A percentile compares a stretch with the other conserved stretches of the same genome.
phyloP scores from a whole-genome alignment of 192 early-diverging fungal species.

The Mortierella claussenii region DNA sequence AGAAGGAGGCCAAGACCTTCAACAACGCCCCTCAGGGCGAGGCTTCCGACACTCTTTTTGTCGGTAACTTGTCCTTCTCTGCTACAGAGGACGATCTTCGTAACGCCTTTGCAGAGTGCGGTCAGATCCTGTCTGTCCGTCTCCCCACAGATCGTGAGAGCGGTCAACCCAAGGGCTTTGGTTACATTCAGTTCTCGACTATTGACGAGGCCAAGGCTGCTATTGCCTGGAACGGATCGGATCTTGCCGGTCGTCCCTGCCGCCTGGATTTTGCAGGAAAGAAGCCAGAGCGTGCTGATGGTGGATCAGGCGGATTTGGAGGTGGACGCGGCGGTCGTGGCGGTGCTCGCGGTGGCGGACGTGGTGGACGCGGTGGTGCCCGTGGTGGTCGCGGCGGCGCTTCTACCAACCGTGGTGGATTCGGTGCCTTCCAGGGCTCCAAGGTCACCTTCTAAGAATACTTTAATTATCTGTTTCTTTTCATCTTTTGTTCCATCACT shows the following conservation, averaged over 20 bases:
- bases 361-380: constrained; percentile 53
- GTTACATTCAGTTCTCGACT: constrained; percentile 88
- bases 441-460: constrained; percentile 50
- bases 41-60: constrained; percentile 79
- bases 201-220: constrained; percentile 78
- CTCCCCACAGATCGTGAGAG: constrained; percentile 83
- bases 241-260: constrained; percentile 83
- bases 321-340: constrained; percentile 22
- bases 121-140: constrained; percentile 70
- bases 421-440: constrained; percentile 53
- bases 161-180: constrained; percentile 84
- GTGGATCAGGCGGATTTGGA: constrained; percentile 50
- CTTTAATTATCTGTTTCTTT: background rate
- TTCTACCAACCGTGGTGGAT: constrained; percentile 64
- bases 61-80: constrained; percentile 81
- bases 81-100: constrained; percentile 66
- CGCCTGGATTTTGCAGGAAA: constrained; percentile 85
- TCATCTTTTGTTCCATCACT: background rate
- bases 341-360: constrained; percentile 45
- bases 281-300: constrained; percentile 51
- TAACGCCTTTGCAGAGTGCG: constrained; percentile 69
- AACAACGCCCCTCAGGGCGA: constrained; percentile 59
- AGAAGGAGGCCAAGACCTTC: constrained; percentile 44
- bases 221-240: constrained; percentile 79
- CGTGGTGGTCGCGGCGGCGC: constrained; percentile 66